Base-by-base conservation (phyloP, 2,329 filamentous ascomycete genomes). In the Neopestalotiopsis sp. region DNA sequence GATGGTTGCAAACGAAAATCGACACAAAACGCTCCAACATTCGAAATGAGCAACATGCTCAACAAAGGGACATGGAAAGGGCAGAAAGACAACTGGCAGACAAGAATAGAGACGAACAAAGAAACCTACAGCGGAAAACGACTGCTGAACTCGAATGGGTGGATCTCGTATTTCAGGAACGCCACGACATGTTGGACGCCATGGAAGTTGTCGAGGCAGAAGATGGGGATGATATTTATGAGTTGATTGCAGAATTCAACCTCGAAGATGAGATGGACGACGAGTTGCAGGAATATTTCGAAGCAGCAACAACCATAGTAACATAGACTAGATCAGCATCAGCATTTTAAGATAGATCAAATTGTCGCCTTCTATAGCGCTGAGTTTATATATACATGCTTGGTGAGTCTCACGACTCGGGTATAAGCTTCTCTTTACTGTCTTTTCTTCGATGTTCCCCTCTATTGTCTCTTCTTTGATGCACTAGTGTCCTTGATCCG, bases 121-220 rank as follows among this genome's bases (percentile, higher is more conserved):
- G 71, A 17, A 80, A 80, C 17, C 74, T 81, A 30, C 69, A 71
- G 52, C 77, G 72, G 65, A 79, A 77, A 38, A 80, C 80, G 62
- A 72, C 71, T 6, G 84, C 83, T 0, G 85, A 89, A 78, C 75
- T 79, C 68, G 79, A 76, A 68, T 89, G 87, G 87, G 75, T 84
- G 30, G 76, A 78, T 45, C 79, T 81, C 57, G 82, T 87, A 3
- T 71, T 82, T 4, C 74, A 80, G 5, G 86, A 87, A 75, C 80
- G 86, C 12, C 74, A 73, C 38, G 78, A 75, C 49, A 73, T 87
- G 71, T 75, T 89, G 61, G 75, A 69, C 6, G 81, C 81, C 38
- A 76, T 80, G 74, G 81, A 85, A 74, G 67, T 72, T 14, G 76
- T 80, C 2, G 85, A 87, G 76, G 75, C 84, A 57, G 81, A 86